phyloP scores from a whole-genome alignment of 306 rosid species.

The Crataegus laevigata region DNA sequence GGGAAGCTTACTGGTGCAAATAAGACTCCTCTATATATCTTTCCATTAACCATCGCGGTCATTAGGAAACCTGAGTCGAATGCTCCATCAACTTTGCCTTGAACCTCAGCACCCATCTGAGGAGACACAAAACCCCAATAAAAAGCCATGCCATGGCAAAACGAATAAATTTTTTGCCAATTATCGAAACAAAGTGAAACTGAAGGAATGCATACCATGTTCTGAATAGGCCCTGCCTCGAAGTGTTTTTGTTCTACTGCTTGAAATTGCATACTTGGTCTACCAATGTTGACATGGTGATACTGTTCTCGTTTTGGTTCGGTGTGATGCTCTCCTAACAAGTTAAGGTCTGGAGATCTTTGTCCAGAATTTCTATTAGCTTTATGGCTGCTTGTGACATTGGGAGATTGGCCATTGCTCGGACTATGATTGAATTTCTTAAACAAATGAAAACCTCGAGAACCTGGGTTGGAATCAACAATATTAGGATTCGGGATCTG shows the following conservation, averaged over 20 bases:
- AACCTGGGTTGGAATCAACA: conserved; percentile 32
- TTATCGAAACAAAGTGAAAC: not conserved
- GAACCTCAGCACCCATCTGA: conserved; percentile 82
- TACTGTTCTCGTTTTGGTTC: conserved; percentile 31
- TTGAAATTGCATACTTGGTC: conserved; percentile 26
- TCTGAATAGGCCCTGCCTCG: conserved; percentile 31
- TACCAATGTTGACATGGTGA: conserved; percentile 20
- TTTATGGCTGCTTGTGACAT: conserved; percentile 22
- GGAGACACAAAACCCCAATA: conserved; percentile 10
- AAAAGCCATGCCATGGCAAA: not conserved
- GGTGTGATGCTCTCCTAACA: conserved; percentile 34
- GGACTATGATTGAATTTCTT: conserved; percentile 30
- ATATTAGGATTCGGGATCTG: conserved; percentile 40
- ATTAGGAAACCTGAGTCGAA: conserved; percentile 81
- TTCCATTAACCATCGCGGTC: conserved; percentile 78
- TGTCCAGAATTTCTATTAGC: conserved; percentile 15
- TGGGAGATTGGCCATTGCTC: conserved; percentile 23
- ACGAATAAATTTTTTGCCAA: not conserved
- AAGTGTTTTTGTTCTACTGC: conserved; percentile 12
- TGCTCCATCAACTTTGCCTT: conserved; percentile 78
- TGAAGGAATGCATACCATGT: conserved; percentile 27
- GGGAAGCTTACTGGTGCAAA: conserved; percentile 70
- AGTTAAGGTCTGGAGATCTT: conserved; percentile 30
- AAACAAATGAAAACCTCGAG: conserved; percentile 46
- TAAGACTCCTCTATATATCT: conserved; percentile 65